Base-by-base conservation (phyloP, 2,329 filamentous ascomycete genomes). In the Conoideocrella luteorostrata region DNA sequence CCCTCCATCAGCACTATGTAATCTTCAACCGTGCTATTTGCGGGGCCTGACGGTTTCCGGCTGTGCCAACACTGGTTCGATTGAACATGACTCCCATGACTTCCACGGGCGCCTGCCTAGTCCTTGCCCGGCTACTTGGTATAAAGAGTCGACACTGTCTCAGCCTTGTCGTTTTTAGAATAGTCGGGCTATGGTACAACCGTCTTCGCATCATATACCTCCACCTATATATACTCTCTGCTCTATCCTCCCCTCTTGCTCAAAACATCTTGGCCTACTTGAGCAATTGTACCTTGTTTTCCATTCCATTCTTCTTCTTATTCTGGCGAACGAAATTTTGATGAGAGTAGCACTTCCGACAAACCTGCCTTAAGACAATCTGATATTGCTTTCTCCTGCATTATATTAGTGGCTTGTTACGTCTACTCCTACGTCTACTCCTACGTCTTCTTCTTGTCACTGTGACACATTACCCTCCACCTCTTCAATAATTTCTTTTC, bases 71-170 rank as follows among this genome's bases (percentile, higher is more conserved):
- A 29, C 40, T 18, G 9, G 33, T 11, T n/a, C 6, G 17, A 23
- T 17, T 13, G 23, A 21, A 37, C 28, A 24, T 38, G 17, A 38
- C 23, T 23, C 13, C 41, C 41, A 41, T n/a, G 39, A 33, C 30
- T 10, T 11, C 30, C 39, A 20, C 37, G 17, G 17, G 11, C 29
- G 30, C 33, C 22, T 36, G 30, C 18, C 13, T 17, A 20, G 4
- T 12, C 13, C 23, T 29, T 30, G 22, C 15, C 10, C 28, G 29
- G 33, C n/a, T 15, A 15, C n/a, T 22, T 6, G 4, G 18, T 24
- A 37, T 37, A 35, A 43, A 37, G 24, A 28, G 12, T 18, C 26
- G 17, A 13, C n/a, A 10, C 26, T 37, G 22, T 23, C 32, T 43
- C 17, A 20, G 32, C 23, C 10, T 36, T 11, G 13, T 36, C 15